Evolutionary conservation across 2,329 filamentous ascomycete genomes (phyloP), one percentile per base, ranked within the genome.

Genomic region (Domatiomyces catenatus): DNA sequence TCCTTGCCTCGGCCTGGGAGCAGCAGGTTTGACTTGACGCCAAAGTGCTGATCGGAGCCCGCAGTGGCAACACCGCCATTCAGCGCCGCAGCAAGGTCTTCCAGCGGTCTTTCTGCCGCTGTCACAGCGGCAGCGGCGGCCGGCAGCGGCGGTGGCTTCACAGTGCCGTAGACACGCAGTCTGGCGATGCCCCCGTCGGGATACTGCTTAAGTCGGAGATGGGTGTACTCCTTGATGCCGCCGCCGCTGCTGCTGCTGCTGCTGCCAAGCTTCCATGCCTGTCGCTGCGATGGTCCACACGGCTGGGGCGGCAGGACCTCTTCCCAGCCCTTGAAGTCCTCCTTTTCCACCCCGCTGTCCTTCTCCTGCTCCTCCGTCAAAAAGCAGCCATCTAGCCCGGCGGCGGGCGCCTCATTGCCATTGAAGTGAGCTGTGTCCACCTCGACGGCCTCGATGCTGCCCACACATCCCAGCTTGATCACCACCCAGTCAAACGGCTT

Each of bases 401-500:
- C 68, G 49, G 64, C 64, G 55, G 69, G 68, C 44, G 66, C 69
- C 52, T 69, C 69, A 53, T 71, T 72, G n/a, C 69, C 69, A 15
- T 64, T 61, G 51, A 71, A 72, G 55, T 66, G 65, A 0, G 66
- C 65, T 5, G 69, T 71, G 57, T 72, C 67, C 26, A 71, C 63
- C 56, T 71, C 69, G 2, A 72, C 60, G 17, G 68, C 69, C 24
- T 66, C 60, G 36, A 71, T 66, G 1, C 59, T 51, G 7, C 64
- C 70, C 32, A 56, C 54, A 20, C 49, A 51, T 2, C 56, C 56
- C 0, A 80, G 69, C 44, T 74, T 69, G 52, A 80, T 69, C 5
- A 80, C 71, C 0, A 76, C 76, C 74, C 75, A 81, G 63, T 81
- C 77, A 54, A 71, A 77, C 8, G 72, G 69, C 42, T 71, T 69